These are phyloP conservation scores for Musa beccarii DNA, from an alignment of 176 grass and related monocot genomes.

Conservation along the genomic window DNA sequence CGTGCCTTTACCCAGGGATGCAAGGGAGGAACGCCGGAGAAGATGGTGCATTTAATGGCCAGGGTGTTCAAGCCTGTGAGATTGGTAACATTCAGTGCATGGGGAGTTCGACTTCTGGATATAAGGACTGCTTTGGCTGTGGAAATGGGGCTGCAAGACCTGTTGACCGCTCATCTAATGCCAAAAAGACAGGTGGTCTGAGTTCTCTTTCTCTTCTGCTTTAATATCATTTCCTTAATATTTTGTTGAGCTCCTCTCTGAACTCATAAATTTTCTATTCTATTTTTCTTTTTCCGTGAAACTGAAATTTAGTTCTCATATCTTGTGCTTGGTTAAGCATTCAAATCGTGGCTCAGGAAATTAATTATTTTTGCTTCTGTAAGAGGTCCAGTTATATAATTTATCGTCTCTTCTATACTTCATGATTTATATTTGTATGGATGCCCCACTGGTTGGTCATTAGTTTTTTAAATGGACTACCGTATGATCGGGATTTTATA, in stretches of 20 bases:
- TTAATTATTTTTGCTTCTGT: neutral
- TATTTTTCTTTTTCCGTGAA: neutral
- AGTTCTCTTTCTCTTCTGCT: neutral
- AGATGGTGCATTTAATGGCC: neutral
- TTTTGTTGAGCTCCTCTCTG: neutral
- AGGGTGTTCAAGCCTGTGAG: conserved; percentile 35
- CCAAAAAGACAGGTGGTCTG: neutral
- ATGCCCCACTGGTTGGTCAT: neutral
- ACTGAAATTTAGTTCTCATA: neutral
- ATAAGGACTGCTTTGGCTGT: conserved; percentile 5
- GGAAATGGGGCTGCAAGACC: neutral
- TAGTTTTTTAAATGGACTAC: neutral
- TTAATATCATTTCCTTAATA: neutral
- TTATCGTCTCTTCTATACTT: neutral
- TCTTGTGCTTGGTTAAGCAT: neutral
- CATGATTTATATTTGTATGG: neutral
- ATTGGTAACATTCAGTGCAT: conserved; percentile 37
- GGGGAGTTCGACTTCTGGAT: conserved; percentile 34
- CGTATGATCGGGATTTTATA: neutral
- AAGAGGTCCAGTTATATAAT: neutral
- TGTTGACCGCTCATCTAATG: neutral
- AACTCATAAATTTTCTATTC: neutral
- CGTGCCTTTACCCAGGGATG: conserved; percentile 39
- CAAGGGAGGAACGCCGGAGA: conserved; percentile 19
- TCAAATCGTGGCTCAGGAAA: neutral